Evolutionary conservation across 2,329 filamentous ascomycete species (phyloP).

Genomic region (Xylaria sp.): DNA sequence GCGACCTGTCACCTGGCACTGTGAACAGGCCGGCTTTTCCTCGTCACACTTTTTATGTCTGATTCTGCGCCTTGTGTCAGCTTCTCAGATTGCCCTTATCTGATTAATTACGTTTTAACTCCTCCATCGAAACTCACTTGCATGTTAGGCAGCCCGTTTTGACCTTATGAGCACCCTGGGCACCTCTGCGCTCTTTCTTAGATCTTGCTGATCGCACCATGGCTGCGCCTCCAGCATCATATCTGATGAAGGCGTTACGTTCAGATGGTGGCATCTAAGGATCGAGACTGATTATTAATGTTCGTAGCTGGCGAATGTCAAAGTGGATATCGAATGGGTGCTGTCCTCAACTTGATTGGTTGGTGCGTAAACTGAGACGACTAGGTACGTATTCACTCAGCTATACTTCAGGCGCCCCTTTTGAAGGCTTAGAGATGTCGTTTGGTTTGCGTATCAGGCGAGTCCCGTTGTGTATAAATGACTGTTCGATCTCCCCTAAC

Average conservation of each 20-base stretch:
- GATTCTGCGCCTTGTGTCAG: neutral
- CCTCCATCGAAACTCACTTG: slow-evolving; percentile 22
- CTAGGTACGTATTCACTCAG: neutral
- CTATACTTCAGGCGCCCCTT: neutral
- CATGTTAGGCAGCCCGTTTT: slow-evolving; percentile 28
- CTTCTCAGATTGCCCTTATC: neutral
- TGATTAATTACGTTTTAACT: neutral
- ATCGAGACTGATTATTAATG: slow-evolving; percentile 1
- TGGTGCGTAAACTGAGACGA: slow-evolving; percentile 1
- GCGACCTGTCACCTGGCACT: slow-evolving; percentile 11
- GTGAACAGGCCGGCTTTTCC: slow-evolving; percentile 17
- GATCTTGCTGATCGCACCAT: neutral
- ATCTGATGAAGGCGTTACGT: neutral
- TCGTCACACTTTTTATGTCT: slow-evolving; percentile 27
- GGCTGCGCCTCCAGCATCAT: neutral
- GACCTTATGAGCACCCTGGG: slow-evolving; percentile 17
- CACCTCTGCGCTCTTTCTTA: slow-evolving; percentile 1
- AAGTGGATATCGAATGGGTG: neutral
- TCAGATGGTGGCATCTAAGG: neutral
- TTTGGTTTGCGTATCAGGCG: neutral
- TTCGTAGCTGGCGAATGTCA: neutral
- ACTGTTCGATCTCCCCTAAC: too few species aligned
- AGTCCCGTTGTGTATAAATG: neutral
- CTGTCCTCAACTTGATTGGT: neutral
- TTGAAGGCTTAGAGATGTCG: neutral